phyloP scores from a whole-genome alignment of 768 basidiomycete species.

The Lentinus tigrinus region DNA sequence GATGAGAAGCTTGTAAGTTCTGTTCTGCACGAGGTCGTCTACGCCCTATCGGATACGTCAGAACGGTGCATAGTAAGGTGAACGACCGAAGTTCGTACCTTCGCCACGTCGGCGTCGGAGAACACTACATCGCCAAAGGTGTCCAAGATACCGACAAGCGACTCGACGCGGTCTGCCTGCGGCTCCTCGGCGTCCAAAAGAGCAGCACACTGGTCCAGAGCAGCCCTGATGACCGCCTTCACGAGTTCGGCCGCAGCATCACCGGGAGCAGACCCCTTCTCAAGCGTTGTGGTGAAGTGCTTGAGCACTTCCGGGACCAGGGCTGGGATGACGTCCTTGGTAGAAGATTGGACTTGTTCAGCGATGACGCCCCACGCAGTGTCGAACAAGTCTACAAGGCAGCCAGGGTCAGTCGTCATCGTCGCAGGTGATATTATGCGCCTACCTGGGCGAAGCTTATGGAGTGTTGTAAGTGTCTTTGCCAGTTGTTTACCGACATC shows the following conservation, averaged over 20 bases:
- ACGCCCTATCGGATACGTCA: conserved; percentile 35
- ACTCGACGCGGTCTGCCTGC: conserved; percentile 16
- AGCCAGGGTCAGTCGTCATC: background rate
- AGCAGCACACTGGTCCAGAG: conserved; percentile 34
- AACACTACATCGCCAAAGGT: conserved; percentile 55
- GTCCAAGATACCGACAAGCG: conserved; percentile 45
- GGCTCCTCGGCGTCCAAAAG: conserved; percentile 23
- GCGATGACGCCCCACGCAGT: conserved; percentile 48
- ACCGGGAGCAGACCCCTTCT: conserved; percentile 27
- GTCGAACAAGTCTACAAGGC: conserved; percentile 42
- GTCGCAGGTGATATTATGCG: background rate
- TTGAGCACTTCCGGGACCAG: conserved; percentile 49
- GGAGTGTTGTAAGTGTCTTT: conserved; percentile 36
- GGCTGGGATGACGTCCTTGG: conserved; percentile 19
- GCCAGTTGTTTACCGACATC: conserved; percentile 45
- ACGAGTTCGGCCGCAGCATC: conserved; percentile 31
- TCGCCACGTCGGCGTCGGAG: conserved; percentile 37
- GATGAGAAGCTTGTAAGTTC: conserved; percentile 40
- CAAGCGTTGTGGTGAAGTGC: conserved; percentile 42
- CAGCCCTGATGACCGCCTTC: conserved; percentile 32
- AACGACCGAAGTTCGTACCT: conserved; percentile 36
- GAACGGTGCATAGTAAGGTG: background rate
- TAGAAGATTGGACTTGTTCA: conserved; percentile 24
- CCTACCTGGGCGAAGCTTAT: conserved; percentile 29
- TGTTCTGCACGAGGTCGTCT: conserved; percentile 41